Evolutionary conservation across 129 eudicot genomes (phyloP).

Genomic region (Helianthus annuus): HanXRQr2.0-SUNRISE NC_035443.2:143960145-143960644

Average conservation of each 20-base stretch:
- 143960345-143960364: slow-evolving; percentile 72
- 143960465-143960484: slow-evolving; percentile 71
- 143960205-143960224: slow-evolving; percentile 4
- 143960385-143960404: slow-evolving; percentile 53
- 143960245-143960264: slow-evolving; percentile 28
- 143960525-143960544: slow-evolving; percentile 48
- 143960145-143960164: no score
- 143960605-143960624: slow-evolving; percentile 41
- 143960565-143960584: slow-evolving; percentile 49
- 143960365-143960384: slow-evolving; percentile 49
- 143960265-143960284: slow-evolving; percentile 42
- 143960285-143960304: slow-evolving; percentile 62
- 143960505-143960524: slow-evolving; percentile 47
- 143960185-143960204: slow-evolving; percentile 16
- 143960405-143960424: slow-evolving; percentile 50
- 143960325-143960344: slow-evolving; percentile 81
- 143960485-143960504: slow-evolving; percentile 34
- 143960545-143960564: slow-evolving; percentile 51
- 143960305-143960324: slow-evolving; percentile 63
- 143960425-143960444: slow-evolving; percentile 45
- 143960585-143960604: slow-evolving; percentile 54
- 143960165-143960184: slow-evolving; percentile 17
- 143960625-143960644: slow-evolving; percentile 48
- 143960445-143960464: slow-evolving; percentile 67
- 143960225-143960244: slow-evolving; percentile 28